Conservation (phyloP, 2,329 filamentous ascomycete species). For the Arthrobotrys sphaeroides region DNA sequence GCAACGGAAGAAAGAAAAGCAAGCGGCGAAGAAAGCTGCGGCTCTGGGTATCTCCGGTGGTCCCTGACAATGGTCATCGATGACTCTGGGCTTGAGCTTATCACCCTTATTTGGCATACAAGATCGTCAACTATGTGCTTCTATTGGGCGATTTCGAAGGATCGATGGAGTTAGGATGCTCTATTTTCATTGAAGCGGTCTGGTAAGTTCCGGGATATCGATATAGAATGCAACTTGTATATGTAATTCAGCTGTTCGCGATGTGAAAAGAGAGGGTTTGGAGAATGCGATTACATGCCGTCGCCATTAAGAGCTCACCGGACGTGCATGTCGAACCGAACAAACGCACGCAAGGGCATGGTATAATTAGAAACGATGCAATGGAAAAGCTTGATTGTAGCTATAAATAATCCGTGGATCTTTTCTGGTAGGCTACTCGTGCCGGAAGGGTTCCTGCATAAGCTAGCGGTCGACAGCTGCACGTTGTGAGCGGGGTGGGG, state of each 20-base stretch:
- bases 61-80: neutral
- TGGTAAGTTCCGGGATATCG: neutral
- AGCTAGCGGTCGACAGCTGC: conserved; percentile 43
- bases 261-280: neutral
- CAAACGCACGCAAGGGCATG: conserved; percentile 5
- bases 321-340: conserved; percentile 7
- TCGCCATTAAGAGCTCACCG: neutral
- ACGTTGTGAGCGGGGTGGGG: conserved; percentile 23
- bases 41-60: neutral
- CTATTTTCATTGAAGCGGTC: conserved; percentile 22
- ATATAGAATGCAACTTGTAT: neutral
- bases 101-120: conserved; percentile 7
- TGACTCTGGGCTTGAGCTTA: neutral
- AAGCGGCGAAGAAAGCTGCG: conserved; percentile 63
- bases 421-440: conserved; percentile 13
- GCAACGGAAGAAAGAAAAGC: conserved; percentile 69
- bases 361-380: conserved; percentile 36
- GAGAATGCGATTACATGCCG: neutral
- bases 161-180: conserved; percentile 12
- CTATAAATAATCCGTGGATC: conserved; percentile 29
- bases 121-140: neutral
- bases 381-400: conserved; percentile 42
- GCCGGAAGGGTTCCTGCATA: conserved; percentile 53
- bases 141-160: neutral
- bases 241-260: neutral